Conservation (phyloP, 208 protist species). For the Blastocrithidia nonstop region DNA sequence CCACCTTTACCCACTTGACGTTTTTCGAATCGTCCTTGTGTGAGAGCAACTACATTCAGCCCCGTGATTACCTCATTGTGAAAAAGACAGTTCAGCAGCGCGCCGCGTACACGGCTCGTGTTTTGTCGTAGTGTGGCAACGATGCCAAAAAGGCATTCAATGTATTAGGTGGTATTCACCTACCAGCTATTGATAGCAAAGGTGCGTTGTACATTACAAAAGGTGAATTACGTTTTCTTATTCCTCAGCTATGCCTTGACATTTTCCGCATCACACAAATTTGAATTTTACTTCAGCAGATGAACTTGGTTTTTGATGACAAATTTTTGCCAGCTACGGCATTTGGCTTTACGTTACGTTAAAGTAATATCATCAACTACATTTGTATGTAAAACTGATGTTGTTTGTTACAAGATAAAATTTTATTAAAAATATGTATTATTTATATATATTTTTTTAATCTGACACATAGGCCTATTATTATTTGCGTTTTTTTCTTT, state of each 20-base stretch:
- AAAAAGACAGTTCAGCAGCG: conserved; percentile 50
- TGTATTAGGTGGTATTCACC: conserved; percentile 66
- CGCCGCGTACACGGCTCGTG: conserved; percentile 20
- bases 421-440: no score
- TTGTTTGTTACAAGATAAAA: neutral
- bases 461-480: no score
- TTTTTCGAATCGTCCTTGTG: conserved; percentile 73
- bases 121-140: conserved; percentile 46
- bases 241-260: conserved; percentile 43
- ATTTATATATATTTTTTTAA: no score
- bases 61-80: conserved; percentile 55
- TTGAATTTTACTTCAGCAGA: conserved; percentile 82
- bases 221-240: conserved; percentile 77
- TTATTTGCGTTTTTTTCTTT: no score
- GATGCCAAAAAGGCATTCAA: conserved; percentile 46
- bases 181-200: conserved; percentile 54
- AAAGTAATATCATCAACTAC: neutral
- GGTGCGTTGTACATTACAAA: conserved; percentile 84
- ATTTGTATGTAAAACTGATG: conserved; percentile 1
- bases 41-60: conserved; percentile 78
- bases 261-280: conserved; percentile 75
- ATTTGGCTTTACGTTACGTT: conserved; percentile 53
- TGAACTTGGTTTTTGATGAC: conserved; percentile 75
- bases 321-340: conserved; percentile 66
- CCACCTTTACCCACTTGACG: conserved; percentile 44